These are phyloP conservation scores for Penicillium macrosclerotiorum DNA, from an alignment of 495 filamentous ascomycete species.

Conservation along the genomic window DNA sequence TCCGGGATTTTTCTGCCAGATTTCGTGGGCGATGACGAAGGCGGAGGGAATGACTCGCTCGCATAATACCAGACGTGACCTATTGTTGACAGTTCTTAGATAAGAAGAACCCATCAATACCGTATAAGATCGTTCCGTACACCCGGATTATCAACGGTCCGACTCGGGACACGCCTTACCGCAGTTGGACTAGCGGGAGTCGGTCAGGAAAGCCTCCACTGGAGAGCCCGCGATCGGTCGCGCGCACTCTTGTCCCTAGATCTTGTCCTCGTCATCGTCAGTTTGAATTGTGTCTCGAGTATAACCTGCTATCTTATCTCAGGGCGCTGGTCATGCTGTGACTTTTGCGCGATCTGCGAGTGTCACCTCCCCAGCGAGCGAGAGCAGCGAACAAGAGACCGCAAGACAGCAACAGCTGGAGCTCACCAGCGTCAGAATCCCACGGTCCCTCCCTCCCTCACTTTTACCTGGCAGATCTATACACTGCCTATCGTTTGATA, in stretches of 20 bases:
- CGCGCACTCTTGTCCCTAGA: constrained; percentile 35
- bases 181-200: constrained; percentile 29
- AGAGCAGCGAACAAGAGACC: not conserved
- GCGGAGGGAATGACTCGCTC: constrained; percentile 17
- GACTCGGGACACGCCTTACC: constrained; percentile 6
- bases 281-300: constrained; percentile 1
- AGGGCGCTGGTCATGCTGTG: constrained; percentile 25
- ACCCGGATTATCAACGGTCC: constrained; percentile 14
- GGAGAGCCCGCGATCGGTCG: constrained; percentile 45
- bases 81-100: not conserved
- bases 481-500: not conserved
- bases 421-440: constrained; percentile 9
- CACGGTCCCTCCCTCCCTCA: constrained; percentile 1
- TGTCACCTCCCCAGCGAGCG: constrained; percentile 10
- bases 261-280: constrained; percentile 4
- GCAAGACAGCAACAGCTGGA: constrained; percentile 20
- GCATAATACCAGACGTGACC: constrained; percentile 9
- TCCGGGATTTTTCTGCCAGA: constrained; percentile 29
- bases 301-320: not conserved
- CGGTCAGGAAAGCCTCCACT: constrained; percentile 41
- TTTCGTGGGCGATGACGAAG: constrained; percentile 29
- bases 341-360: constrained; percentile 20
- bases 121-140: not conserved
- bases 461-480: not conserved
- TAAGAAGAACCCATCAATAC: not conserved